phyloP scores from a whole-genome alignment of 73 alveolate genomes.

The Strombidium stylifer region DNA sequence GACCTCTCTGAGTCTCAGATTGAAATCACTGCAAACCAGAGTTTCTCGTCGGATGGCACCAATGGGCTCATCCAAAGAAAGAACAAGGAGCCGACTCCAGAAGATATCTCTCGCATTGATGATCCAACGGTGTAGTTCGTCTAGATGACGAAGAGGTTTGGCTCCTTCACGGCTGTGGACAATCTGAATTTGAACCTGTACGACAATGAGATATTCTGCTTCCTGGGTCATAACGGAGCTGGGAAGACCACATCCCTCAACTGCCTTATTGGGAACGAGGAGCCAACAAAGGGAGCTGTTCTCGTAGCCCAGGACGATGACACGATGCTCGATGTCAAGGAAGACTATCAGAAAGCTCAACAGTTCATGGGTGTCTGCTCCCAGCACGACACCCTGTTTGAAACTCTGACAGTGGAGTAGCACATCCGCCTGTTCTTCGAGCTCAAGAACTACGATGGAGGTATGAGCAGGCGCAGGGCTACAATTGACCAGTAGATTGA shows the following conservation, averaged over 20 bases:
- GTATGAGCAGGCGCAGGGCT: too few species aligned
- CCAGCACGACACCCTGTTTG: constrained; percentile 58
- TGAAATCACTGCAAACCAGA: too few species aligned
- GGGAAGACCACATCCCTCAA: constrained; percentile 72
- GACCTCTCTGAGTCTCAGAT: too few species aligned
- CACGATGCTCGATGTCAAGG: too few species aligned
- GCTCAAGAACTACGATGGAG: too few species aligned
- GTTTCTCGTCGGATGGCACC: too few species aligned
- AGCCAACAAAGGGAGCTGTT: too few species aligned
- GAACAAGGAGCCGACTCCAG: too few species aligned
- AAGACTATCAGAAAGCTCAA: too few species aligned
- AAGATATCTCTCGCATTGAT: too few species aligned
- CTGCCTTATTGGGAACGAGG: constrained; percentile 59
- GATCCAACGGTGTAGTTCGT: not conserved
- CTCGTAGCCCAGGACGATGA: too few species aligned
- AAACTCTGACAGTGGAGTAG: constrained; percentile 62
- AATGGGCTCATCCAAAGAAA: too few species aligned
- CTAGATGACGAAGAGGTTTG: constrained; percentile 11
- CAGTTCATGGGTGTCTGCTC: constrained; percentile 28
- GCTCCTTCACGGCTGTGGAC: constrained; percentile 56
- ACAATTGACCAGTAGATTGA: constrained; percentile 26
- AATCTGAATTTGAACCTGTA: constrained; percentile 38
- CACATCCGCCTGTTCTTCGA: constrained; percentile 53
- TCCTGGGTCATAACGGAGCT: constrained; percentile 78
- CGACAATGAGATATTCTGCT: constrained; percentile 52